Percentiles rank a stretch among this genome's conserved stretches.
These are phyloP conservation scores for Hansfordia pulvinata DNA, from an alignment of 2,329 filamentous ascomycete species.

Conservation along the genomic window DNA sequence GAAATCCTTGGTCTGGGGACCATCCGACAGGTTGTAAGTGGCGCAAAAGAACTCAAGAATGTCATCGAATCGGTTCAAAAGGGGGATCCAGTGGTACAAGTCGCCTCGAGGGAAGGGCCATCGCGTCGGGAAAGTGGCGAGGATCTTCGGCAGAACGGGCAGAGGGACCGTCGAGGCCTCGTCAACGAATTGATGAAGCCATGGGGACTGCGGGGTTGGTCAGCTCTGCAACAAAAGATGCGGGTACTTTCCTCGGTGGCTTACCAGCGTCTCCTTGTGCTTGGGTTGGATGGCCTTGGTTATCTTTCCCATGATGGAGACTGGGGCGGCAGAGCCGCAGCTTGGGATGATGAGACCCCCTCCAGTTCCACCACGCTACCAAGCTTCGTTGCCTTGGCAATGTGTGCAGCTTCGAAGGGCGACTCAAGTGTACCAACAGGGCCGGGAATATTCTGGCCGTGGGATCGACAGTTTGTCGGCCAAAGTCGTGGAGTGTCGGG, in stretches of 20 bases:
- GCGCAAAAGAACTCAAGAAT: constrained; percentile 72
- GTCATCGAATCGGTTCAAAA: constrained; percentile 85
- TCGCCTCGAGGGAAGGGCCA: constrained; percentile 96
- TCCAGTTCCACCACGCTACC: constrained; percentile 44
- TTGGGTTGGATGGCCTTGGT: constrained; percentile 53
- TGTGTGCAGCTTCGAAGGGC: too few species aligned
- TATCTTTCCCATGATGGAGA: constrained; percentile 53
- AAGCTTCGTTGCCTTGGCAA: too few species aligned
- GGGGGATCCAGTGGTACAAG: constrained; percentile 93
- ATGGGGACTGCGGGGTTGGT: constrained; percentile 55
- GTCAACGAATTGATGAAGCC: constrained; percentile 69
- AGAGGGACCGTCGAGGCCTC: constrained; percentile 55
- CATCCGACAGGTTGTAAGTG: constrained; percentile 66
- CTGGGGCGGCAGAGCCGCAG: constrained; percentile 45
- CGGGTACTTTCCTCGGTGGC: constrained; percentile 17
- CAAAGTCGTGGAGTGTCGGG: too few species aligned
- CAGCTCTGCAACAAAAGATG: constrained; percentile 1
- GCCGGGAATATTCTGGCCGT: too few species aligned
- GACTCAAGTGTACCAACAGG: too few species aligned
- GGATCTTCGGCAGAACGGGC: constrained; percentile 61
- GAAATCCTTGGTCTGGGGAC: constrained; percentile 71
- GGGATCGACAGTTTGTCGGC: too few species aligned
- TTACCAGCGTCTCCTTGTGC: constrained; percentile 54
- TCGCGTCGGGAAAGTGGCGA: constrained; percentile 68
- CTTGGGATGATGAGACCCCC: constrained; percentile 22